Percentiles rank a stretch among this genome's conserved stretches.
Conservation (phyloP, 1,284 basidiomycete species). For the Caloboletus firmus region DNA sequence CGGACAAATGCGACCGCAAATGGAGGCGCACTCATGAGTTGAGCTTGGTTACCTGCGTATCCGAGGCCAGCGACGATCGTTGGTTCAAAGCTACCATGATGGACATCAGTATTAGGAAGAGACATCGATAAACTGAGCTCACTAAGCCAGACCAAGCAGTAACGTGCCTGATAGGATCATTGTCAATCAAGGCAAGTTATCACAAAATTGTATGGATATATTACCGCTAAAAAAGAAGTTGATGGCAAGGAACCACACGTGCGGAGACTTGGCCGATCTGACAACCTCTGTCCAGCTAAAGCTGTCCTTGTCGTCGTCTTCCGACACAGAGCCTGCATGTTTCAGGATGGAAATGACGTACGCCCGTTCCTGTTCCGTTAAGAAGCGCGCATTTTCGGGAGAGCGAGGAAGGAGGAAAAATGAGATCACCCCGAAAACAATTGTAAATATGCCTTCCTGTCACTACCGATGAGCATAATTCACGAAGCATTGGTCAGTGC, state of each 20-base stretch:
- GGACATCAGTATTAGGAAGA: constrained; percentile 2
- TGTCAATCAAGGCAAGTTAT: neutral
- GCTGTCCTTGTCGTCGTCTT: constrained; percentile 34
- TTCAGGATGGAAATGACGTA: constrained; percentile 36
- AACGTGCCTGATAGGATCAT: constrained; percentile 36
- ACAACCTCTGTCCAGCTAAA: constrained; percentile 41
- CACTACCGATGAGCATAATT: neutral
- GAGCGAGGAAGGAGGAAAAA: constrained; percentile 56
- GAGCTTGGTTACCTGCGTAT: constrained; percentile 44
- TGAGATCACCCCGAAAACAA: constrained; percentile 46
- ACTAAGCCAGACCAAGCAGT: constrained; percentile 41
- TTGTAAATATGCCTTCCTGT: constrained; percentile 53
- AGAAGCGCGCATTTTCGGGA: constrained; percentile 43
- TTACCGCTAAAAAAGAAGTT: constrained; percentile 33
- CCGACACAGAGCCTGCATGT: constrained; percentile 34
- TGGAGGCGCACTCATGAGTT: constrained; percentile 52
- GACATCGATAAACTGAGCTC: neutral
- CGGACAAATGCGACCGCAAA: constrained; percentile 45
- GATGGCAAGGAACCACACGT: constrained; percentile 31
- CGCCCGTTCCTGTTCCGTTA: constrained; percentile 43
- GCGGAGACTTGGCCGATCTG: constrained; percentile 39
- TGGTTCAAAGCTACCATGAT: constrained; percentile 49
- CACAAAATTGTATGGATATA: neutral
- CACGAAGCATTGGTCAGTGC: neutral
- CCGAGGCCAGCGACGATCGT: constrained; percentile 49